Evolutionary conservation across 352 stramenopile species (phyloP).

Genomic region (Thraustochytrium sp.): DNA sequence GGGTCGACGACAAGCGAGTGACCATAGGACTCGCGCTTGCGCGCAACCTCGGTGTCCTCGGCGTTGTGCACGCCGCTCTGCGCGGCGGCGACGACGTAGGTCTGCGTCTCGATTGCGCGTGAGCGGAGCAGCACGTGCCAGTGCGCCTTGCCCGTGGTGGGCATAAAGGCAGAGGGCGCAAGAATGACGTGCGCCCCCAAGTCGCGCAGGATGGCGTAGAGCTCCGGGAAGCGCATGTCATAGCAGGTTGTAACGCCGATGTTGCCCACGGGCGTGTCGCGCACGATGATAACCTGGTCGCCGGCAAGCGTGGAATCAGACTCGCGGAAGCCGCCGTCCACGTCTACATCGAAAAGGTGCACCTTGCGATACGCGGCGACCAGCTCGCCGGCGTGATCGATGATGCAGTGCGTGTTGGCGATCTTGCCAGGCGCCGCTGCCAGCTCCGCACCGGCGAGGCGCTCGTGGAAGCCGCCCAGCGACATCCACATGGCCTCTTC

Average conservation of each 20-base stretch:
- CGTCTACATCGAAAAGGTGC: slow-evolving; percentile 71
- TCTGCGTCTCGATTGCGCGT: slow-evolving; percentile 74
- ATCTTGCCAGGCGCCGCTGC: slow-evolving; percentile 6
- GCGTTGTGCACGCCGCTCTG: slow-evolving; percentile 65
- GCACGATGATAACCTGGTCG: slow-evolving; percentile 55
- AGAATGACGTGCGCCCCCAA: slow-evolving; percentile 62
- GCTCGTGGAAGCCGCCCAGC: slow-evolving; percentile 44
- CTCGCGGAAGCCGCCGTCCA: slow-evolving; percentile 61
- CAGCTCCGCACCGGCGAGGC: background rate
- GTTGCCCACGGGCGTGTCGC: slow-evolving; percentile 62
- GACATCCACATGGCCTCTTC: slow-evolving; percentile 31
- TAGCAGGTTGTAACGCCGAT: slow-evolving; percentile 74
- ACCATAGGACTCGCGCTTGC: slow-evolving; percentile 49
- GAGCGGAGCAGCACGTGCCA: slow-evolving; percentile 72
- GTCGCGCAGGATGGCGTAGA: slow-evolving; percentile 60
- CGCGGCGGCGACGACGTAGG: slow-evolving; percentile 70
- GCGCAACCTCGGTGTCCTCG: slow-evolving; percentile 60
- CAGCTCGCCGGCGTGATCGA: background rate
- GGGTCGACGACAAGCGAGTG: slow-evolving; percentile 64
- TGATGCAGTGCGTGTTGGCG: slow-evolving; percentile 28
- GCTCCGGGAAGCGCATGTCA: slow-evolving; percentile 75
- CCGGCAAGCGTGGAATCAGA: slow-evolving; percentile 61
- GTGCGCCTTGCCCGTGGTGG: slow-evolving; percentile 70
- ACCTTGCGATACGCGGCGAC: slow-evolving; percentile 63
- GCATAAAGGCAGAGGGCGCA: slow-evolving; percentile 71